Evolutionary conservation across 306 rosid species (phyloP), one percentile per base, ranked within the genome.

Genomic region (Luffa aegyptiaca): DNA sequence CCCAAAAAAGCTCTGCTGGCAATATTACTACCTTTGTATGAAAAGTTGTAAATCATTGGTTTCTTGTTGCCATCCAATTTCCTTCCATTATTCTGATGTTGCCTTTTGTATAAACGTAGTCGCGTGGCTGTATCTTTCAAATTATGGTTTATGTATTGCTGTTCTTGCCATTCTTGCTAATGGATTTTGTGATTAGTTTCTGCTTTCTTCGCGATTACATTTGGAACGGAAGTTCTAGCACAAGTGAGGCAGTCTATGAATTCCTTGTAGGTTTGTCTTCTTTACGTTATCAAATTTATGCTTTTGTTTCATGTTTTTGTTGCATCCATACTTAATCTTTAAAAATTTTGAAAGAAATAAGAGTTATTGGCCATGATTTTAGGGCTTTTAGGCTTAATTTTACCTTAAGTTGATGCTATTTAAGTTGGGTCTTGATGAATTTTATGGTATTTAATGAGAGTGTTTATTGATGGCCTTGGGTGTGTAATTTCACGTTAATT

Each of bases 251-350:
- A 90, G 96, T 84, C 93, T 95, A 75, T 87, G 88, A 63, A 93
- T 95, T 76, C 98, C 98, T 0, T 93, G 98, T 55, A 88, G 96
- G 97, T 75, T 69, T 81, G 83, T 46, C 65, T 58, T 70, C 62
- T 18, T 46, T 17, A 80, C 70, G 46, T 65, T 36, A 17, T 71
- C 20, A 53, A 13, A 36, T 57, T 16, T 80, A 57, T 35, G 79
- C 8, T 26, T 26, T 26, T 26, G 31, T 26, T 26, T 26, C 31
- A 26, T 26, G n/a, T n/a, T n/a, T n/a, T n/a, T n/a, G n/a, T n/a
- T n/a, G n/a, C n/a, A n/a, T n/a, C n/a, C n/a, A n/a, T n/a, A n/a
- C n/a, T n/a, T n/a, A n/a, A n/a, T n/a, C n/a, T n/a, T n/a, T n/a
- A n/a, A n/a, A n/a, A n/a, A n/a, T n/a, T n/a, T n/a, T n/a, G n/a